Base-by-base conservation (phyloP, 345 rosid genomes). In the Camelina hispida region DNA sequence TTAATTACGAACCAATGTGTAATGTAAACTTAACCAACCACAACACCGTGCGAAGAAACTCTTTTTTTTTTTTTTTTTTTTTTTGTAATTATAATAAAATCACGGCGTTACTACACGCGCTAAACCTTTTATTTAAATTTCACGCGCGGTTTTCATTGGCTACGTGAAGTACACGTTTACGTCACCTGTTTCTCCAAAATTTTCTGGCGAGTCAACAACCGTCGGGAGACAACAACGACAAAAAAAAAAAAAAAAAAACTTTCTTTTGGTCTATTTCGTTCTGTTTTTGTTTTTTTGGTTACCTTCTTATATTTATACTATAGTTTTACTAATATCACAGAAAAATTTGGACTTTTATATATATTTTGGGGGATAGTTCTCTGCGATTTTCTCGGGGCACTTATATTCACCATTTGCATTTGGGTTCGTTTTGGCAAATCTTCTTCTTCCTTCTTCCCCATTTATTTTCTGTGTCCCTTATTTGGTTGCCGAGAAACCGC, bases 401-500 rank as follows among this genome's bases (percentile, higher is more conserved):
- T 66, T 50, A 58, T 46, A 32, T 70, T 46, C 53, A 74, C 25
- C 25, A 66, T 61, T 67, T 56, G 10, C n/a, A n/a, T n/a, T n/a
- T n/a, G n/a, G 10, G 23, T 48, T 40, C 43, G 22, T 47, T 57
- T 67, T 25, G 11, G 53, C 65, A 74, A 75, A 66, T 46, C 48
- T 47, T 3, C 3, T 42, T 14, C 43, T 44, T 17, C 28, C 30
- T 28, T 28, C 30, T 28, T 28, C 5, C 51, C 57, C 79, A 61
- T 60, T 40, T 68, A 52, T 68, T 68, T 60, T 75, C 63, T 61
- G 69, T 75, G 69, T 30, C 75, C 69, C 79, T 60, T 59, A 53
- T 76, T 68, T 68, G 63, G 20, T 68, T 76, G 57, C 74, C 3
- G 50, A 76, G 75, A 76, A 76, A 69, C 74, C 64, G 79, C 62